Base-by-base conservation (phyloP, 805 yeast species). In the Ogataea methylovora region DNA sequence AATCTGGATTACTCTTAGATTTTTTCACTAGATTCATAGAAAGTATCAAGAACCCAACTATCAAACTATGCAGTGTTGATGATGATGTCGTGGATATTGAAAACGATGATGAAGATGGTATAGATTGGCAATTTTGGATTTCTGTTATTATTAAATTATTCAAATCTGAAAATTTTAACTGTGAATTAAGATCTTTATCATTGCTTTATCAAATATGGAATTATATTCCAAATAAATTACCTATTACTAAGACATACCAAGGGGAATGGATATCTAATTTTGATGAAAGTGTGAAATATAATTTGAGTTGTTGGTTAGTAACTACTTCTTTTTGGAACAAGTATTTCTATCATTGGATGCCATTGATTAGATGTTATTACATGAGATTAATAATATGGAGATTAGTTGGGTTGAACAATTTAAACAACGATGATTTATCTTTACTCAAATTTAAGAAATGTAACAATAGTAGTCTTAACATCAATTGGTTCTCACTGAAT, bases 101-200 rank as follows among this genome's bases (percentile, higher is more conserved):
- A 7, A 13, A 24, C n/a, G 26, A 24, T 7, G 26, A 16, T 15
- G 33, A 30, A 8, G 11, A 23, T 28, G 14, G 22, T 8, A 56
- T 84, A 17, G 73, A 81, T 58, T 85, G 94, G 92, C 60, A 63
- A 33, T 84, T 86, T 49, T 85, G 95, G 95, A 53, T 80, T 6
- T 63, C 67, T 35, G 78, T 82, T 12, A 54, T 65, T 11, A 58
- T 71, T 38, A 61, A 73, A 37, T 71, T 84, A 78, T 52, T 84
- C n/a, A 48, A 61, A 7, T 73, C 85, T 7, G 76, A 73, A 29
- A 83, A 73, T 51, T 65, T 76, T 43, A 78, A 74, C 42, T 68
- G 71, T 16, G 76, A 82, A 40, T 60, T 81, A 15, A 72, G 83
- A 39, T 74, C 76, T 11, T 52, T 85, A 25, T 73, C 87, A 4